Evolutionary conservation across 139 green algal species (phyloP).

Genomic region (Coelastrella sp.): DNA sequence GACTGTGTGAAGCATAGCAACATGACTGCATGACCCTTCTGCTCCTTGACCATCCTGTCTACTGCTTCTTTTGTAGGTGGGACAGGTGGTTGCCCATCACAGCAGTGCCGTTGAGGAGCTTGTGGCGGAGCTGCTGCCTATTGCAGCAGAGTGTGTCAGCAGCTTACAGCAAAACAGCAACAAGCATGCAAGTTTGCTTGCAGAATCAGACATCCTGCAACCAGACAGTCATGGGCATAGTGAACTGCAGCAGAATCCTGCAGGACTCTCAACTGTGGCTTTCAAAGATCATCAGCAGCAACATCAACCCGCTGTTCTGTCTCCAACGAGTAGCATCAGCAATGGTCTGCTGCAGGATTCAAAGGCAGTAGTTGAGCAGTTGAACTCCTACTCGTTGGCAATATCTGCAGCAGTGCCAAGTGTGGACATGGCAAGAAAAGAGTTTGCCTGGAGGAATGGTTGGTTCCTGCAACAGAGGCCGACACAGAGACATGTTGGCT

Average conservation of each 20-base stretch:
- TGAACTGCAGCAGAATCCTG: too few relatives aligned
- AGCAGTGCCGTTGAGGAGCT: conserved; percentile 36
- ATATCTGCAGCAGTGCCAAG: conserved; percentile 62
- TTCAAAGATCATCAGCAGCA: too few relatives aligned
- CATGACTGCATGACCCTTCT: too few relatives aligned
- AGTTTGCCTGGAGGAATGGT: conserved; percentile 68
- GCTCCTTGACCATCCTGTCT: too few relatives aligned
- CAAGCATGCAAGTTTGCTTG: too few relatives aligned
- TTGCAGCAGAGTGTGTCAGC: conserved; percentile 3
- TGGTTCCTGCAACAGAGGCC: conserved; percentile 43
- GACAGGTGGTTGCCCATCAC: conserved; percentile 43
- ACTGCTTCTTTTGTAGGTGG: conserved; percentile 41
- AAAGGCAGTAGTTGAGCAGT: not conserved
- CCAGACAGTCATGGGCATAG: too few relatives aligned
- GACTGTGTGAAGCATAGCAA: too few relatives aligned
- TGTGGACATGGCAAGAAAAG: conserved; percentile 62
- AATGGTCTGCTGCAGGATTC: not conserved
- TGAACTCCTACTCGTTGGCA: conserved; percentile 52
- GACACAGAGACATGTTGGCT: conserved; percentile 46
- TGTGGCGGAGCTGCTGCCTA: conserved; percentile 57
- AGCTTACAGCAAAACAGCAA: conserved; percentile 27
- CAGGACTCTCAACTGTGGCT: too few relatives aligned
- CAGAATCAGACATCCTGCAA: too few relatives aligned
- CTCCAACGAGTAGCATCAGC: too few relatives aligned
- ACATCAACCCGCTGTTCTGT: too few relatives aligned